Base-by-base conservation (phyloP, 257 asterid genomes). In the Parsonsia alboflavescens region DNA sequence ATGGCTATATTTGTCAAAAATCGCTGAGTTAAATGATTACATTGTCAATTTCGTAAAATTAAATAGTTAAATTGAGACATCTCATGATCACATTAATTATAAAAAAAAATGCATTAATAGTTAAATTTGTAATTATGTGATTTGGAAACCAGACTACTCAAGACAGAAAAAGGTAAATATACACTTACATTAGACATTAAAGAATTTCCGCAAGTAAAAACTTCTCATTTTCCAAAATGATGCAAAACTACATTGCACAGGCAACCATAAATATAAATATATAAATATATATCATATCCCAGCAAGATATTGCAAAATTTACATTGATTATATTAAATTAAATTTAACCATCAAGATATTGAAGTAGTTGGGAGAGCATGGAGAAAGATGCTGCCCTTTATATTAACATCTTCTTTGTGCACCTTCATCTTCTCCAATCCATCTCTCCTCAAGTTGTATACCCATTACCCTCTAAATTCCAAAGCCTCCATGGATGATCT, bases 381-480 rank as follows among this genome's bases (percentile, higher is more conserved):
- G 28, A 41, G 70, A 65, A 39, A 65, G 50, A 65, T 65, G 39
- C 10, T 65, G 26, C 50, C 22, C 54, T 44, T 33, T 48, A 68
- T 42, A 42, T 53, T 52, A 70, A 48, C 59, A 73, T 52, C 70
- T n/a, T n/a, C n/a, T n/a, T n/a, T 75, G 16, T 70, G 57, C 58
- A 70, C 44, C 69, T 62, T 79, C 73, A 74, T 44, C 59, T 72
- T 71, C 58, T 54, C 75, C 62, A 33, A 10, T 16, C 68, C 68
- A 36, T 63, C 65, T 63, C 65, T 50, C 70, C 70, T 70, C 75
- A 79, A 75, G 66, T 63, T 24, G 66, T 63, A 74, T 74, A 79
- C 79, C 76, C 73, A 69, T 10, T 45, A 69, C 72, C 73, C 71
- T 68, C 45, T 57, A 79, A 41, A 75, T 48, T 44, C 49, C 71